These are phyloP conservation scores for Bruguiera gymnorhiza DNA, from an alignment of 345 rosid species.

Conservation along the genomic window DNA sequence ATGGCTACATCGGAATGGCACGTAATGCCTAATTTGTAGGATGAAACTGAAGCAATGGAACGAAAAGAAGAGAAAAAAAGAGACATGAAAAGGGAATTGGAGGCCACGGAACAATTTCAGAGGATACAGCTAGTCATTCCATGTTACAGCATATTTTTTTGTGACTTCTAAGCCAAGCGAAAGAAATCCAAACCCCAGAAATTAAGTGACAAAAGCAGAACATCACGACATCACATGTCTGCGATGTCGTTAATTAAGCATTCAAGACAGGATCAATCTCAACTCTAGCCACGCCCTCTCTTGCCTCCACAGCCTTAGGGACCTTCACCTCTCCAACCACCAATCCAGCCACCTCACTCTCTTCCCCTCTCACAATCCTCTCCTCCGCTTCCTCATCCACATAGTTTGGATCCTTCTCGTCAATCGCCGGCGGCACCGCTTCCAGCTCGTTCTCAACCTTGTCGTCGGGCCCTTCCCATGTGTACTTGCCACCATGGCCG, in stretches of 20 bases:
- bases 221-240: not conserved
- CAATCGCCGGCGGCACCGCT: conserved; percentile 53
- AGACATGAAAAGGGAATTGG: too few species aligned
- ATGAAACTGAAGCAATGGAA: too few species aligned
- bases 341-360: conserved; percentile 40
- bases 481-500: conserved; percentile 83
- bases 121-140: too few species aligned
- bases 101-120: too few species aligned
- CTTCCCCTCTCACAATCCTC: conserved; percentile 25
- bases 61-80: too few species aligned
- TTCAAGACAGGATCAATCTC: conserved; percentile 55
- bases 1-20: too few species aligned
- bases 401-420: conserved; percentile 75
- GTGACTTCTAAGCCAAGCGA: too few species aligned
- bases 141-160: too few species aligned
- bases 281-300: conserved; percentile 54
- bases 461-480: conserved; percentile 77
- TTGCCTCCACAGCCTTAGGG: conserved; percentile 44
- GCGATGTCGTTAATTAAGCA: not conserved
- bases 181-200: too few species aligned
- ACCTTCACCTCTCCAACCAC: conserved; percentile 65
- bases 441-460: conserved; percentile 48
- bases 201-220: too few species aligned
- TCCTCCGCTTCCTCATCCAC: conserved; percentile 55
- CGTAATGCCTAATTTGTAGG: too few species aligned